phyloP scores from a whole-genome alignment of 345 rosid species.

The Chamaenerion angustifolium region DNA sequence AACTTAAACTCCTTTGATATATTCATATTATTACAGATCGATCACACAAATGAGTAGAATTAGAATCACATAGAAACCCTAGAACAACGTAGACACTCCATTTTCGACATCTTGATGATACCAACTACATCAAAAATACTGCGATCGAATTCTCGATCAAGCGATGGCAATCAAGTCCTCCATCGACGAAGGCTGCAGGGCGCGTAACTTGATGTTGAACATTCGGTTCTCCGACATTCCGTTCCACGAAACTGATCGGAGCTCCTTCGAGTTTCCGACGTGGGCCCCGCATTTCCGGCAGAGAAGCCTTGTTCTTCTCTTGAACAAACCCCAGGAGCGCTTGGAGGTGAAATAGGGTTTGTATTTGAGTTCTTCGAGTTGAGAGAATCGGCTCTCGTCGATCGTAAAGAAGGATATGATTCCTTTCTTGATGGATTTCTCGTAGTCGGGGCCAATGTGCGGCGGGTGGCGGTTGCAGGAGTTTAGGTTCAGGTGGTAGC shows the following conservation, averaged over 20 bases:
- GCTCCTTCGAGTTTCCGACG: slow-evolving; percentile 40
- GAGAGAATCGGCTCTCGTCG: slow-evolving; percentile 18
- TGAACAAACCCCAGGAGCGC: slow-evolving; percentile 49
- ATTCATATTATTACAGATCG: too few species aligned
- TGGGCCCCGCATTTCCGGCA: slow-evolving; percentile 73
- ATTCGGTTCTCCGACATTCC: slow-evolving; percentile 8
- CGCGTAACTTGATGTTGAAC: slow-evolving; percentile 3
- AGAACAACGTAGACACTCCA: too few species aligned
- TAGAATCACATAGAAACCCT: too few species aligned
- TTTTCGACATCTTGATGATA: too few species aligned
- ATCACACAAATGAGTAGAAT: too few species aligned
- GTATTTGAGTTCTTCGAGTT: slow-evolving; percentile 7
- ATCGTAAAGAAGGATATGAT: slow-evolving; percentile 13
- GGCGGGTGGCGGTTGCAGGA: slow-evolving; percentile 17
- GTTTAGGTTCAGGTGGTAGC: slow-evolving; percentile 12
- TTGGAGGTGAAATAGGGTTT: slow-evolving; percentile 13
- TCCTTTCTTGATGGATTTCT: slow-evolving; percentile 13
- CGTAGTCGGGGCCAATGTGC: slow-evolving; percentile 12
- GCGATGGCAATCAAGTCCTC: background rate
- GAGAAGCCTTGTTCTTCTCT: slow-evolving; percentile 60
- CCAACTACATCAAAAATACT: too few species aligned
- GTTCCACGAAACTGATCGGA: slow-evolving; percentile 13
- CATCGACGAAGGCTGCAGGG: slow-evolving; percentile 5
- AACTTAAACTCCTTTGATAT: too few species aligned
- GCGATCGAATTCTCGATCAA: too few species aligned